Evolutionary conservation across 2,329 filamentous ascomycete species (phyloP).

Genomic region (Penicillium brevicompactum): DNA sequence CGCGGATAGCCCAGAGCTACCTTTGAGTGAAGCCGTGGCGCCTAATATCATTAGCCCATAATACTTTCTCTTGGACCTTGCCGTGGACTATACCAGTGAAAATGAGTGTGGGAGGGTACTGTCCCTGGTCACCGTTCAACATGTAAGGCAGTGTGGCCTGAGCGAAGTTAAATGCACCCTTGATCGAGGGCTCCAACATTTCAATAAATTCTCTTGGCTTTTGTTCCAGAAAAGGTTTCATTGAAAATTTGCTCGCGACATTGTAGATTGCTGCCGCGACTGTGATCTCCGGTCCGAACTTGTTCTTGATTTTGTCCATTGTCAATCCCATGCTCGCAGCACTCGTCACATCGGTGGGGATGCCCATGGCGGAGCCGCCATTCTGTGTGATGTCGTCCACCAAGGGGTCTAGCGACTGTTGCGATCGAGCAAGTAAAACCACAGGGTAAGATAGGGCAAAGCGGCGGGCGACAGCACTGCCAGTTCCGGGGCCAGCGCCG

Average conservation of each 20-base stretch:
- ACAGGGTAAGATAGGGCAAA: conserved; percentile 71
- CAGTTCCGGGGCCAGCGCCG: conserved; percentile 23
- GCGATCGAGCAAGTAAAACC: conserved; percentile 70
- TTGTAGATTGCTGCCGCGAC: conserved; percentile 55
- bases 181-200: conserved; percentile 29
- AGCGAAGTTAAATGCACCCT: conserved; percentile 55
- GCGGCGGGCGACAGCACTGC: conserved; percentile 49
- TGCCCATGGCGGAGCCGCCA: conserved; percentile 71
- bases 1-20: conserved; percentile 50
- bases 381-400: conserved; percentile 67
- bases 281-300: conserved; percentile 12
- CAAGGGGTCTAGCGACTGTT: conserved; percentile 66
- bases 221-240: conserved; percentile 32
- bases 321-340: conserved; percentile 46
- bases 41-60: conserved; percentile 23
- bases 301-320: conserved; percentile 14
- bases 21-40: conserved; percentile 57
- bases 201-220: conserved; percentile 22
- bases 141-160: conserved; percentile 50
- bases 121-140: conserved; percentile 40
- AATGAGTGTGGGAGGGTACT: conserved; percentile 55
- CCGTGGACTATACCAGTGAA: conserved; percentile 44
- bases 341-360: conserved; percentile 66
- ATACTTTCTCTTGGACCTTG: background rate
- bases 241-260: conserved; percentile 43